A percentile compares a stretch with the other conserved stretches of the same genome.
Evolutionary conservation across 371 early-diverging fungal genomes (phyloP).

Genomic region (Mortierella sp.): DNA sequence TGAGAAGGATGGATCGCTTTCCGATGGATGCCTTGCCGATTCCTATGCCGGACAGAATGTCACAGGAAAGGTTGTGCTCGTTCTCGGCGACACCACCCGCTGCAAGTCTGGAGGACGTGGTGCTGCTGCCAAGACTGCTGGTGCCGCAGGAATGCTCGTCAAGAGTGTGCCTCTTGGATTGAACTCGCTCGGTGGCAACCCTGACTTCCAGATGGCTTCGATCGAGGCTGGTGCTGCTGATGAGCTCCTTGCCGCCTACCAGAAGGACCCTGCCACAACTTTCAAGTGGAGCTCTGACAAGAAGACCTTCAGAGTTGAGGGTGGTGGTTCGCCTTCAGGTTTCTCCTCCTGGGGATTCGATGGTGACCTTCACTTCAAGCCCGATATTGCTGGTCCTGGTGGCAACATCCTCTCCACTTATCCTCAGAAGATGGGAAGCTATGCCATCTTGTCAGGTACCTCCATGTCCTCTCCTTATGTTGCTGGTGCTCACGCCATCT

Average conservation of each 20-base stretch:
- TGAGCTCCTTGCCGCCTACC: constrained; percentile 18
- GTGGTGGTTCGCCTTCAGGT: constrained; percentile 60
- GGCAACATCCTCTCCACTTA: constrained; percentile 80
- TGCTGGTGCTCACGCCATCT: constrained; percentile 66
- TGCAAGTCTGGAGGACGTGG: constrained; percentile 67
- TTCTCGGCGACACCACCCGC: constrained; percentile 62
- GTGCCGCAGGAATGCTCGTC: constrained; percentile 70
- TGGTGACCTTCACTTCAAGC: constrained; percentile 76
- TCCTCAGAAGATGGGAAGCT: constrained; percentile 60
- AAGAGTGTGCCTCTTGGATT: constrained; percentile 59
- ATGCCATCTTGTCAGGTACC: constrained; percentile 58
- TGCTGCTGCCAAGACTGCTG: constrained; percentile 64
- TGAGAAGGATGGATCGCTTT: constrained; percentile 63
- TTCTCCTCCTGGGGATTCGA: constrained; percentile 77
- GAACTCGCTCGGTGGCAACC: constrained; percentile 19
- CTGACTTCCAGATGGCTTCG: constrained; percentile 56
- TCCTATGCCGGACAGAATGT: constrained; percentile 33
- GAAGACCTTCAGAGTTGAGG: constrained; percentile 43
- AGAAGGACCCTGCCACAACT: constrained; percentile 16
- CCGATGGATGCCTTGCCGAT: constrained; percentile 30
- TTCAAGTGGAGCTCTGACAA: constrained; percentile 16
- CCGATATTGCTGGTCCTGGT: constrained; percentile 78
- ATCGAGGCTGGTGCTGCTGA: constrained; percentile 56
- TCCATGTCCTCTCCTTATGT: constrained; percentile 69
- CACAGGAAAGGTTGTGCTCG: constrained; percentile 63